Percentiles rank a stretch among this genome's conserved stretches.
These are phyloP conservation scores for Orbilia brochopaga DNA, from an alignment of 2,329 filamentous ascomycete genomes.

Conservation along the genomic window DNA sequence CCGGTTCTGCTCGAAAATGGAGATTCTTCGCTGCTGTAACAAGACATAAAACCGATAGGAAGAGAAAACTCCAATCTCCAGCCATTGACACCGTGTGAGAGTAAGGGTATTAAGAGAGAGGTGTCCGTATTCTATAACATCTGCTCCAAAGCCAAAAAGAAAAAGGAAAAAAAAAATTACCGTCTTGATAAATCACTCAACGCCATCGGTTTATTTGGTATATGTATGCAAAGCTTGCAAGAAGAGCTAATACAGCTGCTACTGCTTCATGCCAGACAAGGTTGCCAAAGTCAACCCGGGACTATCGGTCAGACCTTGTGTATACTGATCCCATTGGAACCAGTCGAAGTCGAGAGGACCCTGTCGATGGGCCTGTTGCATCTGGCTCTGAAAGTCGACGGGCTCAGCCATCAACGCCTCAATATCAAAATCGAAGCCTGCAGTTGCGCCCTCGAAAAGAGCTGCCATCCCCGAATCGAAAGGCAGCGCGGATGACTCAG, in stretches of 20 bases:
- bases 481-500: slow-evolving; percentile 22
- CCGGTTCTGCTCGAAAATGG: background rate
- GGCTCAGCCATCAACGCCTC: slow-evolving; percentile 54
- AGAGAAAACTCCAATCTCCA: slow-evolving; percentile 3
- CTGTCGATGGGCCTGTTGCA: slow-evolving; percentile 53
- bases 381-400: slow-evolving; percentile 54
- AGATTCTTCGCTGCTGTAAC: background rate
- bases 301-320: slow-evolving; percentile 40
- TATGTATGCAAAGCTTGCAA: background rate
- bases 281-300: slow-evolving; percentile 42
- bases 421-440: slow-evolving; percentile 53
- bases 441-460: slow-evolving; percentile 33
- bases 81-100: background rate
- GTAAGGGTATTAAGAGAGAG: background rate
- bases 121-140: background rate
- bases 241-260: background rate
- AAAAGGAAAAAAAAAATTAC: background rate
- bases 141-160: background rate
- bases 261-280: slow-evolving; percentile 16
- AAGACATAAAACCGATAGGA: background rate
- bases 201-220: background rate
- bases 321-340: slow-evolving; percentile 54
- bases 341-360: slow-evolving; percentile 55
- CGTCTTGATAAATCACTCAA: background rate
- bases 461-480: slow-evolving; percentile 32